Evolutionary conservation across 2,329 filamentous ascomycete species (phyloP), one percentile per base, ranked within the genome.

Genomic region (Penicillium corylophilum): DNA sequence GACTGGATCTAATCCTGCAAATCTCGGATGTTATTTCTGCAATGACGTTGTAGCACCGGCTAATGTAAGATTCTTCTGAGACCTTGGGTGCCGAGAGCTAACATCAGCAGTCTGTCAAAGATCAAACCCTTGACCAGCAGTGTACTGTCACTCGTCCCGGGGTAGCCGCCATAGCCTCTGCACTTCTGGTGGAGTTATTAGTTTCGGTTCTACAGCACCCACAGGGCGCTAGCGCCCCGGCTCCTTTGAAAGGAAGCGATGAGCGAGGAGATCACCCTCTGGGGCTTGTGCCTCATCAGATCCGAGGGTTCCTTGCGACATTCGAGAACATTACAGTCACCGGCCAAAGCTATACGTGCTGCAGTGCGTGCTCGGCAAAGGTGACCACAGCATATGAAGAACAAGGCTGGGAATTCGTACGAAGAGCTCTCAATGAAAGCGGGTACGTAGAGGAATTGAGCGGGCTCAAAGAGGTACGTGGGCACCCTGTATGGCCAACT

Each of bases 81-180:
- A 24, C 31, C 38, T 59, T 53, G 59, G 54, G 51, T 46, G 39
- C 50, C 45, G 13, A 38, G 10, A 38, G 35, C 35, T 38, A 20
- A 38, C 35, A 20, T 10, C 35, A 16, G 9, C 35, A 95, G 89
- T 96, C 91, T 2, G 82, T 96, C 67, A 96, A 93, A 72, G 91
- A 96, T 65, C 89, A 92, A 62, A 97, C 94, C 0, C 84, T 99
- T 10, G 94, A 99, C 69, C 94, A 99, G 70, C 94, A 97, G 74
- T 99, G 94, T 72, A 99, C 94, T 0, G 94, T 99, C 18, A 99
- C 94, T 2, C 85, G 94, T 9, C 94, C 94, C 0, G 94, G 94
- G 15, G 85, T 96, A 31, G 93, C 94, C 13, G 87, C 91, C 9
- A 94, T 96, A 50, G 94, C 94, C 7, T 96, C 94, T 2, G 90